These are phyloP conservation scores for Waltergamsia citrina DNA, from an alignment of 2,329 filamentous ascomycete species.

Conservation along the genomic window DNA sequence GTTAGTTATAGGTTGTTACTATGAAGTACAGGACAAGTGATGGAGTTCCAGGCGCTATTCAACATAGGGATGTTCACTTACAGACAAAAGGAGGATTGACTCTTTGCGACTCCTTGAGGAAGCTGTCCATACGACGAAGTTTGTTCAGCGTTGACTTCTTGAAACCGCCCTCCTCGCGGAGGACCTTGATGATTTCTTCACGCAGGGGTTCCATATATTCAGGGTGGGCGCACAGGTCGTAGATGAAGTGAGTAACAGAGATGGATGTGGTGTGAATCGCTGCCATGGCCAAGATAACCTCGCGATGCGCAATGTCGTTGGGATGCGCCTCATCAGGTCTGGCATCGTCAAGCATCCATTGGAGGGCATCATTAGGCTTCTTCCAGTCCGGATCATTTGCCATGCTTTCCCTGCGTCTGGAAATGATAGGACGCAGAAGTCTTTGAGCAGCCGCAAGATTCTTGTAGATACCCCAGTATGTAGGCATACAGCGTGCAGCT, in stretches of 20 bases:
- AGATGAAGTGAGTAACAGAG: slow-evolving; percentile 36
- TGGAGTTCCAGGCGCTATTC: not conserved
- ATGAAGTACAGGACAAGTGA: too few species aligned
- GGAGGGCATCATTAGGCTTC: slow-evolving; percentile 33
- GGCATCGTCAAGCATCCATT: slow-evolving; percentile 31
- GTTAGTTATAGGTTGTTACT: too few species aligned
- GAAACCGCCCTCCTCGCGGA: slow-evolving; percentile 25
- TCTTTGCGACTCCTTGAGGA: slow-evolving; percentile 32
- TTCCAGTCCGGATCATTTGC: slow-evolving; percentile 19
- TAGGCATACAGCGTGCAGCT: slow-evolving; percentile 4
- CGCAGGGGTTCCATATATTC: slow-evolving; percentile 38
- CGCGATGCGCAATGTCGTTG: slow-evolving; percentile 34
- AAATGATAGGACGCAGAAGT: slow-evolving; percentile 25
- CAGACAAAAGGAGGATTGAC: slow-evolving; percentile 2
- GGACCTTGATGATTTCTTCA: slow-evolving; percentile 33
- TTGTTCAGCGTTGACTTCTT: slow-evolving; percentile 31
- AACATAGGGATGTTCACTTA: not conserved
- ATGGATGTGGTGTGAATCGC: slow-evolving; percentile 36
- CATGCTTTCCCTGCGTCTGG: slow-evolving; percentile 22
- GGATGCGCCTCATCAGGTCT: slow-evolving; percentile 30
- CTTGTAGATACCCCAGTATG: not conserved
- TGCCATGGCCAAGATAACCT: slow-evolving; percentile 32
- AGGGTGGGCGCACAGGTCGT: slow-evolving; percentile 36
- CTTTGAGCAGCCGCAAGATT: not conserved
- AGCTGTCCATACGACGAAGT: slow-evolving; percentile 37